Evolutionary conservation across 2,329 filamentous ascomycete species (phyloP).

Genomic region (Penicillium decumbens): DNA sequence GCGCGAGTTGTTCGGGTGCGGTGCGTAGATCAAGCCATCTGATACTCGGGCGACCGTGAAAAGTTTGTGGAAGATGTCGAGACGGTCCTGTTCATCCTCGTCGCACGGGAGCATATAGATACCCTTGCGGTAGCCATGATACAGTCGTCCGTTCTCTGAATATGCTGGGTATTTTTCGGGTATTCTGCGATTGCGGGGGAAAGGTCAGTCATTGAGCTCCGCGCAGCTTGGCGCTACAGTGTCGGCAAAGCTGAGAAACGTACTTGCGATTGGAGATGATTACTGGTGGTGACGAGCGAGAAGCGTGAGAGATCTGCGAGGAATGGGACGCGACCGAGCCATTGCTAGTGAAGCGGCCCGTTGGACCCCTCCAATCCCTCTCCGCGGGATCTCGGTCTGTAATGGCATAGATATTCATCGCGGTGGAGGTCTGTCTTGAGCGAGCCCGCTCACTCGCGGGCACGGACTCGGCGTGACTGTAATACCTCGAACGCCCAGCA

Average conservation of each 20-base stretch:
- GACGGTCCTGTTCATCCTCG: slow-evolving; percentile 68
- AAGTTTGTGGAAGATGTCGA: slow-evolving; percentile 78
- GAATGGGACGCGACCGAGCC: slow-evolving; percentile 27
- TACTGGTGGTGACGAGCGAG: slow-evolving; percentile 18
- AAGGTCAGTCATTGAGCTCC: background rate
- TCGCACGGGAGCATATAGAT: slow-evolving; percentile 76
- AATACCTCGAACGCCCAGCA: slow-evolving; percentile 21
- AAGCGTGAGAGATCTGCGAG: slow-evolving; percentile 18
- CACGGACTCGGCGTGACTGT: slow-evolving; percentile 23
- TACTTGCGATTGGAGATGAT: slow-evolving; percentile 23
- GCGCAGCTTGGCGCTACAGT: background rate
- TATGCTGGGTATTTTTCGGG: slow-evolving; percentile 41
- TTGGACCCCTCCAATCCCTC: slow-evolving; percentile 13
- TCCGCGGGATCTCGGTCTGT: slow-evolving; percentile 29
- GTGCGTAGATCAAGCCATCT: slow-evolving; percentile 42
- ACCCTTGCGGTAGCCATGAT: slow-evolving; percentile 62
- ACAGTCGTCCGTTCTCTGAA: slow-evolving; percentile 65
- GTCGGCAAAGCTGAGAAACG: background rate
- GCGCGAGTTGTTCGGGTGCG: slow-evolving; percentile 41
- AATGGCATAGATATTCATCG: slow-evolving; percentile 35
- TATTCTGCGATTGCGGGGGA: slow-evolving; percentile 21
- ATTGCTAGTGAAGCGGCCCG: slow-evolving; percentile 28
- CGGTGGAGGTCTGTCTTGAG: slow-evolving; percentile 34
- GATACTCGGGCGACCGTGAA: slow-evolving; percentile 59
- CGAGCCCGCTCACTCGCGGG: slow-evolving; percentile 25